Evolutionary conservation across 2,329 filamentous ascomycete genomes (phyloP).

Genomic region (Colletotrichum graminicola): DNA sequence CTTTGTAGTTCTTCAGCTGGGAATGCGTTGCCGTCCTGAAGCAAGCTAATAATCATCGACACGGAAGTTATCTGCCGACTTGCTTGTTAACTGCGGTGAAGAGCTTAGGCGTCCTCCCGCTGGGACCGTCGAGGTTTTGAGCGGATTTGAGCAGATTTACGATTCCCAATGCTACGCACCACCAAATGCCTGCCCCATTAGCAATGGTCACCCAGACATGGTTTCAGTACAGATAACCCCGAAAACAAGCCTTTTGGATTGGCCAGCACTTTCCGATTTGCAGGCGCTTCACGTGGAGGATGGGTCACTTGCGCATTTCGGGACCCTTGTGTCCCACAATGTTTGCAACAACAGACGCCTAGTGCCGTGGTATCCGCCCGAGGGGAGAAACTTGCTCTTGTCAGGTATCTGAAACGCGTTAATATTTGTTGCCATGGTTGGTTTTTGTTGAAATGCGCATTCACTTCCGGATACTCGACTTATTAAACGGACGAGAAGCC

Average conservation of each 20-base stretch:
- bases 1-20: background rate
- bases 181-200: background rate
- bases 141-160: conserved; percentile 32
- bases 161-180: background rate
- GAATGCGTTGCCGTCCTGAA: background rate
- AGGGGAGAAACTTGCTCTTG: conserved; percentile 24
- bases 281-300: conserved; percentile 9
- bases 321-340: conserved; percentile 14
- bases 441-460: background rate
- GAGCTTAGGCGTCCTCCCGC: background rate
- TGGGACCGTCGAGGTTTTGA: conserved; percentile 14
- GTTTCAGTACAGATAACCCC: too few relatives aligned
- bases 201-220: background rate
- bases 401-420: background rate
- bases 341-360: conserved; percentile 12
- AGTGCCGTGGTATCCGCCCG: conserved; percentile 21
- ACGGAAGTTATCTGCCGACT: background rate
- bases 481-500: background rate
- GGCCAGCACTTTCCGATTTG: background rate
- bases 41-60: background rate
- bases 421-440: too few relatives aligned
- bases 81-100: background rate
- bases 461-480: background rate
- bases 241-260: background rate
- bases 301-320: conserved; percentile 5